These are phyloP conservation scores for Blastobotrys buckinghamii DNA, from an alignment of 1,139 yeast genomes.

Conservation along the genomic window DNA sequence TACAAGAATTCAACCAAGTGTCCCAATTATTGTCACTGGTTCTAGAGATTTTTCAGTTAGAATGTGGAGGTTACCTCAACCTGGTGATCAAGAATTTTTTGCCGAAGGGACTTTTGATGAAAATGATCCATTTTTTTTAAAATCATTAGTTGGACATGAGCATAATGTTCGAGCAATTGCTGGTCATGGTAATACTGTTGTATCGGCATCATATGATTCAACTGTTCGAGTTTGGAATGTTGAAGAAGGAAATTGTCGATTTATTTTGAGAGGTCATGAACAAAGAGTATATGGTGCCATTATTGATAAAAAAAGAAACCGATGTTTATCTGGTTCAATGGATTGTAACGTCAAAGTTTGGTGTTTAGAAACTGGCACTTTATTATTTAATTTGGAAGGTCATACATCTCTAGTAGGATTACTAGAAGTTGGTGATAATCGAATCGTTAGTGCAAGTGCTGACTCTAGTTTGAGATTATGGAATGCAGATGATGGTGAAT, in stretches of 20 bases:
- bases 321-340: constrained; percentile 90
- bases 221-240: constrained; percentile 92
- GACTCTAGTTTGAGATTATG: constrained; percentile 88
- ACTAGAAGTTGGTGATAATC: constrained; percentile 67
- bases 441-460: constrained; percentile 93
- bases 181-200: constrained; percentile 76
- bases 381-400: constrained; percentile 64
- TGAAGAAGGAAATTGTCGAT: constrained; percentile 63
- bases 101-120: constrained; percentile 1
- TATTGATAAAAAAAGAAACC: constrained; percentile 63
- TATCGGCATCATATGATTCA: constrained; percentile 88
- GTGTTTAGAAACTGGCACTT: constrained; percentile 74
- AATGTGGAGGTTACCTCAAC: constrained; percentile 75
- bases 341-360: constrained; percentile 85
- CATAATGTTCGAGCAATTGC: constrained; percentile 85
- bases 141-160: constrained; percentile 78
- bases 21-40: constrained; percentile 72
- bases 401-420: constrained; percentile 89
- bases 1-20: constrained; percentile 55
- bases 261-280: constrained; percentile 74
- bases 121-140: constrained; percentile 63
- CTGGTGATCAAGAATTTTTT: constrained; percentile 18
- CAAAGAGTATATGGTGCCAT: constrained; percentile 86
- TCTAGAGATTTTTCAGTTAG: constrained; percentile 86
- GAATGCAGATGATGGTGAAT: constrained; percentile 78